Conservation (phyloP, 164 flowering plant species). For the Platanus orientalis region DNA sequence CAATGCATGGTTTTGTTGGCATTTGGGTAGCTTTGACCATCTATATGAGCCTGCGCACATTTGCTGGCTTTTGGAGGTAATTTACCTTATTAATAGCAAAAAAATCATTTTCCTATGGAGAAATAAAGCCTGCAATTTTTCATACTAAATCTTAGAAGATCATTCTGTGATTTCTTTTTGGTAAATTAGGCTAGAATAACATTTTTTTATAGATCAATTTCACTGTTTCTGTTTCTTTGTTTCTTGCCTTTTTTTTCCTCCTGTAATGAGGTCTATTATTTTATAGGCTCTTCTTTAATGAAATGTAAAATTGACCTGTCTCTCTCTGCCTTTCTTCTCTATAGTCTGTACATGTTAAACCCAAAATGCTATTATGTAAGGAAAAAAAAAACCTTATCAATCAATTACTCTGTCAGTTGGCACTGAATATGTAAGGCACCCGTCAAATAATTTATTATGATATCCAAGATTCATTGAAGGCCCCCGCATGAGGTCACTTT, state of each 20-base stretch:
- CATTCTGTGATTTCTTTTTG: background rate
- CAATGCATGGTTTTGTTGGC: constrained; percentile 62
- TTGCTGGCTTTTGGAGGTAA: constrained; percentile 86
- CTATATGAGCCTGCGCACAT: constrained; percentile 64
- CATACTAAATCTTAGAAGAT: background rate
- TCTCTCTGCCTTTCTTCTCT: background rate
- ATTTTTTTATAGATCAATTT: no score
- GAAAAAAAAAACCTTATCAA: background rate
- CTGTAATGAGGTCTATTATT: no score
- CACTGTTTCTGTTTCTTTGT: background rate
- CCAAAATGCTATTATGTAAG: no score
- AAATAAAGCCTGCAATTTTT: background rate
- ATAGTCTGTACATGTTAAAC: no score
- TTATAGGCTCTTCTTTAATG: background rate
- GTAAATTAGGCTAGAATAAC: no score
- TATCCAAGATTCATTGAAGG: no score
- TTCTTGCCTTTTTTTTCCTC: background rate
- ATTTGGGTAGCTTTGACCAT: constrained; percentile 84
- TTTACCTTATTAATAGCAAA: no score
- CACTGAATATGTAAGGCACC: background rate
- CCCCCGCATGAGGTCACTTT: no score
- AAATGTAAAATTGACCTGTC: background rate
- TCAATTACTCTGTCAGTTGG: background rate
- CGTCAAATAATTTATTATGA: background rate
- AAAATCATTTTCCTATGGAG: no score